Base-by-base conservation (phyloP, 75 land plant genomes). In the Chamaecyparis obtusa region DNA sequence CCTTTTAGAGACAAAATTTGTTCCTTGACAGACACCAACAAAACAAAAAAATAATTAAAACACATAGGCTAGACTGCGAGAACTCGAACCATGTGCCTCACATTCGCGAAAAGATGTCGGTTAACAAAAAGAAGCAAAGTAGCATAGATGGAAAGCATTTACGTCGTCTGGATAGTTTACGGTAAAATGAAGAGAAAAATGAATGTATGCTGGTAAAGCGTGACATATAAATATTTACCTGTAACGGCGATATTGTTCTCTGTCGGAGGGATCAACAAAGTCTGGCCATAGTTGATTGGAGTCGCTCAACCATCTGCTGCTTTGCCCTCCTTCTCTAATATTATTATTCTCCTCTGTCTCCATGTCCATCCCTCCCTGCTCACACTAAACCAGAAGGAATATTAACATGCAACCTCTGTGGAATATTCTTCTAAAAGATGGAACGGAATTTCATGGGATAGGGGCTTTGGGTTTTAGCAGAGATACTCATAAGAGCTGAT, bases 241-340 rank as follows among this genome's bases (percentile, higher is more conserved):
- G 49, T 80, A 80, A 24, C 83, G 83, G 14, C 83, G 83, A 27
- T 80, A 80, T 80, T 43, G 83, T 27, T 80, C 83, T 44, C 83
- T 44, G 83, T 80, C 83, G 43, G 83, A 80, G 32, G 83, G 83
- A 2, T 80, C 83, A 2, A 43, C 8, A 19, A 41, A 80, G 49
- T 80, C 83, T 0, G 83, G 32, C 83, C 49, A 80, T 44, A 44
- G 83, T 27, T 80, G 30, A 80, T 37, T 44, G 3, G 83, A 24
- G 21, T 80, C 83, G 30, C 83, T 43, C 48, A 27, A 43, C 48
- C 46, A 16, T 2, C 48, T 80, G 27, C 49, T 43, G 24, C 11
- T 21, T 7, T 27, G 27, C 32, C 75, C 75, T 71, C 13, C 75
- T 71, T n/a, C 33, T 27, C 27, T 9, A 35, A 7, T 79, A 36